Base-by-base conservation (phyloP, 805 yeast genomes). In the Saccharomycopsis malanga region DNA sequence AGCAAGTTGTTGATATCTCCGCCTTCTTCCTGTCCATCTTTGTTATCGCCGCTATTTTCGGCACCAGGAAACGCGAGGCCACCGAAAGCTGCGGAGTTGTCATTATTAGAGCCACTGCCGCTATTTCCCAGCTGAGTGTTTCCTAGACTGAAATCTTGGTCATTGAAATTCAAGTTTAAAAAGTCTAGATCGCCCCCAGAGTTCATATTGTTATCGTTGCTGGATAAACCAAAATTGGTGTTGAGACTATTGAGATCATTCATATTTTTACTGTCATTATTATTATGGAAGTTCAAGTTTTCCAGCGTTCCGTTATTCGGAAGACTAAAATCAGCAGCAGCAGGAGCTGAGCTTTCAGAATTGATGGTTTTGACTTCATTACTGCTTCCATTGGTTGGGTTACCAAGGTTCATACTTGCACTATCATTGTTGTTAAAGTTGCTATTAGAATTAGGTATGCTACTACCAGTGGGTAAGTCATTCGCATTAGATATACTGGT, bases 351-450 rank as follows among this genome's bases (percentile, higher is more conserved):
- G n/a, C n/a, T n/a, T n/a, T n/a, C n/a, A n/a, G n/a, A n/a, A n/a
- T n/a, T n/a, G n/a, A n/a, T n/a, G n/a, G n/a, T n/a, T n/a, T n/a
- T n/a, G n/a, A n/a, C n/a, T n/a, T n/a, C n/a, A n/a, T n/a, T n/a
- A n/a, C n/a, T n/a, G n/a, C n/a, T n/a, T n/a, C n/a, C n/a, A n/a
- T n/a, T n/a, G n/a, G n/a, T n/a, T n/a, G 30, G 12, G 49, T 34
- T 42, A 58, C 27, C 54, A n/a, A n/a, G n/a, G n/a, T n/a, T n/a
- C n/a, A 54, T 37, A 42, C 53, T 40, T 53, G 59, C 9, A 50
- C 55, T 27, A 7, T 9, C 7, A 27, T 40, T 50, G 56, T 15
- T 40, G 56, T 36, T 47, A 55, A 20, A 46, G 54, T 36, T 7
- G 30, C 12, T 27, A 12, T 27, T 27, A 44, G n/a, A n/a, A n/a